Evolutionary conservation across 768 basidiomycete species (phyloP).

Genomic region (Suillus luteus): DNA sequence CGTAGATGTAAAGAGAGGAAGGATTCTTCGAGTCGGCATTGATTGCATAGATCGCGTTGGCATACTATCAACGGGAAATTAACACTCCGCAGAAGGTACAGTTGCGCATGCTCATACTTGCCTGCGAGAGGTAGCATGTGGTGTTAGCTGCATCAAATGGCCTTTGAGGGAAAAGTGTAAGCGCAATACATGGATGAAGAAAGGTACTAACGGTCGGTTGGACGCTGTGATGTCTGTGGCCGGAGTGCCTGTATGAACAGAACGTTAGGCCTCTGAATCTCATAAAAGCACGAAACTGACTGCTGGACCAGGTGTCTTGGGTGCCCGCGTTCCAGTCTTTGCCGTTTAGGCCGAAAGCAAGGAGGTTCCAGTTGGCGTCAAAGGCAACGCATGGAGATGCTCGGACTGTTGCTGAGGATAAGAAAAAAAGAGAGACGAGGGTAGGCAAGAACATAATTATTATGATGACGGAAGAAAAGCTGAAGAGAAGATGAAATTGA

Average conservation of each 20-base stretch:
- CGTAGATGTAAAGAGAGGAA: constrained; percentile 76
- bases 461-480: constrained; percentile 11
- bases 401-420: constrained; percentile 37
- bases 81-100: not conserved
- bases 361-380: constrained; percentile 79
- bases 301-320: constrained; percentile 66
- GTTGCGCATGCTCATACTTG: constrained; percentile 25
- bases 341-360: constrained; percentile 81
- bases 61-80: constrained; percentile 51
- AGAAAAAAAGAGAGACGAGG: constrained; percentile 56
- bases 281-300: constrained; percentile 29
- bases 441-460: constrained; percentile 41
- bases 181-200: constrained; percentile 10
- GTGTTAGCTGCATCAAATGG: constrained; percentile 65
- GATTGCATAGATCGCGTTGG: constrained; percentile 84
- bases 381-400: constrained; percentile 73
- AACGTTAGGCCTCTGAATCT: constrained; percentile 6
- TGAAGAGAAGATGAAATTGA: constrained; percentile 1
- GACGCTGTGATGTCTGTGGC: constrained; percentile 69
- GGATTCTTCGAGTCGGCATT: constrained; percentile 74
- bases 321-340: constrained; percentile 84
- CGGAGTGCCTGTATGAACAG: constrained; percentile 27
- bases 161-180: constrained; percentile 34
- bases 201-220: constrained; percentile 66
- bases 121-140: constrained; percentile 76